A percentile compares a stretch with the other conserved stretches of the same genome.
Conservation (phyloP, 2,329 filamentous ascomycete species). For the Tolypocladium ovalisporum region DNA sequence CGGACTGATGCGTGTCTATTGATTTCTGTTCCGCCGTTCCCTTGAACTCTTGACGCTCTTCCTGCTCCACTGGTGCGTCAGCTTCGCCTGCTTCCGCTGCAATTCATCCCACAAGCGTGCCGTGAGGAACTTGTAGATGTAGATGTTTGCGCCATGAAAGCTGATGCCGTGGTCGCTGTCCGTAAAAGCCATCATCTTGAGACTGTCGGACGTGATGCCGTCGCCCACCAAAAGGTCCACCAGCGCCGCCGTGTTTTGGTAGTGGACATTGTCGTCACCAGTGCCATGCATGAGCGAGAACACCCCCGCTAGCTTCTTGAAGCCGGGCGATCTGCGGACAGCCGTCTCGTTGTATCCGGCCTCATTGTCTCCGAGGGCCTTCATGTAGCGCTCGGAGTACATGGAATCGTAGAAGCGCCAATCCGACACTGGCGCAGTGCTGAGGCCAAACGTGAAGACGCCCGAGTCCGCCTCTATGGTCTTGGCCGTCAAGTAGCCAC, state of each 20-base stretch:
- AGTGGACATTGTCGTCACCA: conserved; percentile 63
- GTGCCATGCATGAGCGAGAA: conserved; percentile 56
- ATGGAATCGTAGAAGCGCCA: conserved; percentile 63
- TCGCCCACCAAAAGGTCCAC: conserved; percentile 49
- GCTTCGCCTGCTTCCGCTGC: conserved; percentile 29
- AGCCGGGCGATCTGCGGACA: conserved; percentile 46
- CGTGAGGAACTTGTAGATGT: conserved; percentile 53
- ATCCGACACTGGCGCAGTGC: conserved; percentile 56
- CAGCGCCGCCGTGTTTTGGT: conserved; percentile 53
- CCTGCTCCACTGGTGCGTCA: conserved; percentile 25
- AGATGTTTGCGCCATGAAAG: conserved; percentile 44
- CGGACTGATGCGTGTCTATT: background rate
- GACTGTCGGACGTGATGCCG: conserved; percentile 47
- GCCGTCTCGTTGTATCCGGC: conserved; percentile 51
- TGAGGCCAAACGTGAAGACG: conserved; percentile 50
- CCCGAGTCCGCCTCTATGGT: conserved; percentile 51
- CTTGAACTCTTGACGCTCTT: background rate
- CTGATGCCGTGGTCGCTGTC: conserved; percentile 53
- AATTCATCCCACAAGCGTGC: conserved; percentile 52
- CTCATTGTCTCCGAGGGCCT: conserved; percentile 43
- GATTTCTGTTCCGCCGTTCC: background rate
- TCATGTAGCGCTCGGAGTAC: conserved; percentile 67
- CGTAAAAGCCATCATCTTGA: conserved; percentile 54
- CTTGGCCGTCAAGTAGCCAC: conserved; percentile 56
- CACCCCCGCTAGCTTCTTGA: conserved; percentile 49